Conservation (phyloP, 352 stramenopile species). For the Globisporangium radiosum region DNA sequence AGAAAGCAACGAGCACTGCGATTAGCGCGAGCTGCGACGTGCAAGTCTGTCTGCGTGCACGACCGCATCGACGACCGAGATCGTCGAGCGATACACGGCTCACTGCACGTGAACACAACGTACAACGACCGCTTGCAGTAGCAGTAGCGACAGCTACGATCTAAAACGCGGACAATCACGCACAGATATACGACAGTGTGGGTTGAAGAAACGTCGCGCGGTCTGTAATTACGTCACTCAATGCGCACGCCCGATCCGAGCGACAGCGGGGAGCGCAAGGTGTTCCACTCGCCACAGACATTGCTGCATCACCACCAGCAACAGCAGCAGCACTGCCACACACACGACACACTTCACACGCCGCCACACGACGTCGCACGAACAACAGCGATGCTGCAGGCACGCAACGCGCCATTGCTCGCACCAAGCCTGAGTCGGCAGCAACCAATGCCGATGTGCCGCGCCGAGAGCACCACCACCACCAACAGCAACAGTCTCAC, state of each 20-base stretch:
- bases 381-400: neutral
- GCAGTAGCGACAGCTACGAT: no score
- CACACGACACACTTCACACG: no score
- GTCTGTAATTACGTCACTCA: slow-evolving; percentile 14
- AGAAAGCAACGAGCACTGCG: no score
- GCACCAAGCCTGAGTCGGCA: neutral
- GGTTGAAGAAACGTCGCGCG: slow-evolving; percentile 6
- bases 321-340: neutral
- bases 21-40: no score
- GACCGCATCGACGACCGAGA: no score
- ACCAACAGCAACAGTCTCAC: neutral
- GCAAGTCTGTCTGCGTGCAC: no score
- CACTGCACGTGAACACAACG: no score
- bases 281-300: neutral
- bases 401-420: neutral
- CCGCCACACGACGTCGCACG: no score
- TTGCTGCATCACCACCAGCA: slow-evolving; percentile 1
- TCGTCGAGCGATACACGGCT: no score
- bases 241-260: slow-evolving; percentile 5
- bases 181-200: neutral
- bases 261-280: no score
- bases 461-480: slow-evolving; percentile 11
- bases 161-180: neutral
- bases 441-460: neutral
- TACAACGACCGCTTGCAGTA: no score